phyloP scores from a whole-genome alignment of 345 rosid genomes.

The Rhizophora apiculata region DNA sequence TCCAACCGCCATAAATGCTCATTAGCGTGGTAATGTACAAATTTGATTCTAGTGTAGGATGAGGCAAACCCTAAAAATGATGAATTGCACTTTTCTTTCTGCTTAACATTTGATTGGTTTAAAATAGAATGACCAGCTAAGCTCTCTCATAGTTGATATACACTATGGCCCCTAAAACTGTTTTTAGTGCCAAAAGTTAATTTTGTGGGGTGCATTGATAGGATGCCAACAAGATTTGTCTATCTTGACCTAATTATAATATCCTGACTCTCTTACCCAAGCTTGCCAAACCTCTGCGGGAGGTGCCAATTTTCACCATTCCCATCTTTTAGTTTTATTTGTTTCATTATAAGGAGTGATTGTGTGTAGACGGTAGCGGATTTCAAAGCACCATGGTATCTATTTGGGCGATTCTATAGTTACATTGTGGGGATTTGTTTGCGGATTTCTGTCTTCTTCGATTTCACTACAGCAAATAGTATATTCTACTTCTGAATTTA shows the following conservation, averaged over 20 bases:
- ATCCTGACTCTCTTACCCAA: slow-evolving; percentile 23
- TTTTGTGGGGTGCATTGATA: slow-evolving; percentile 35
- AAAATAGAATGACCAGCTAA: slow-evolving; percentile 49
- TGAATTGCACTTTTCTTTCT: slow-evolving; percentile 32
- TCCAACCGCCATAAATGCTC: slow-evolving; percentile 41
- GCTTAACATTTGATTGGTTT: slow-evolving; percentile 40
- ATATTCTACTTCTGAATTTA: too few relatives aligned
- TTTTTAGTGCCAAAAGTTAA: slow-evolving; percentile 21
- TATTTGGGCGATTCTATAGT: too few relatives aligned
- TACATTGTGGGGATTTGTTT: too few relatives aligned
- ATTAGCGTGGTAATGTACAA: slow-evolving; percentile 9
- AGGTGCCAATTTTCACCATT: background rate
- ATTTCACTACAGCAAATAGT: too few relatives aligned
- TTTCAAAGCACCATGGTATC: too few relatives aligned
- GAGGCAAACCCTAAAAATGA: slow-evolving; percentile 35
- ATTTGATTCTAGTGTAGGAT: background rate
- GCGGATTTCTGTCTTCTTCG: too few relatives aligned
- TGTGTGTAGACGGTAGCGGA: too few relatives aligned
- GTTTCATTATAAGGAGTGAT: too few relatives aligned
- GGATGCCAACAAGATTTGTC: slow-evolving; percentile 37
- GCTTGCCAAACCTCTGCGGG: slow-evolving; percentile 30
- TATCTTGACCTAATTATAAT: slow-evolving; percentile 28
- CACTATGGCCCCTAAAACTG: slow-evolving; percentile 25
- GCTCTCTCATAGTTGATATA: slow-evolving; percentile 22
- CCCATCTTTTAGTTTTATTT: background rate